These are phyloP conservation scores for Leucocoprinus gongylophorus DNA, from an alignment of 1,284 basidiomycete genomes.

Conservation along the genomic window DNA sequence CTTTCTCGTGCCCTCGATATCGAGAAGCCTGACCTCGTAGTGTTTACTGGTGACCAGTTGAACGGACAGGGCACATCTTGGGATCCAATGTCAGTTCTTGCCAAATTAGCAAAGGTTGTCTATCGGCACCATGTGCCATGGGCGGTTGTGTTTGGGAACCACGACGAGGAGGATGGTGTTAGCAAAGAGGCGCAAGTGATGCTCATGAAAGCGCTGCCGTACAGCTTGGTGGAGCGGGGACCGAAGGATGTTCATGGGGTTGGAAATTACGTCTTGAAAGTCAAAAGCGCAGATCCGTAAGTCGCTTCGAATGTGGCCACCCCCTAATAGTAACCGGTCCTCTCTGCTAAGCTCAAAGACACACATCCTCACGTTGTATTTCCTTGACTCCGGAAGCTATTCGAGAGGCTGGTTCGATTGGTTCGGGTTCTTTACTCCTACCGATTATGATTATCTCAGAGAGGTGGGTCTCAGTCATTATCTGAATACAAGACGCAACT, in stretches of 20 bases:
- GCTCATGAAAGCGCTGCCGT: constrained; percentile 75
- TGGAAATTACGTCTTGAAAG: constrained; percentile 80
- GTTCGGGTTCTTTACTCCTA: constrained; percentile 53
- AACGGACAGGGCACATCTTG: constrained; percentile 86
- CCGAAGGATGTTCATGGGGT: constrained; percentile 80
- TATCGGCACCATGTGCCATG: constrained; percentile 78
- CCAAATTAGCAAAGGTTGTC: constrained; percentile 79
- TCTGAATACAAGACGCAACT: not conserved
- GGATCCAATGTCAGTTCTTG: constrained; percentile 79
- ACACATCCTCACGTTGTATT: constrained; percentile 85
- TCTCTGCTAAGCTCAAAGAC: constrained; percentile 59
- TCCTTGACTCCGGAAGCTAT: constrained; percentile 86
- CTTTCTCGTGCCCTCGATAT: constrained; percentile 65
- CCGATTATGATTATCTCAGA: constrained; percentile 79
- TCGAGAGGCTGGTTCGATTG: constrained; percentile 50
- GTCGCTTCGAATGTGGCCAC: constrained; percentile 21
- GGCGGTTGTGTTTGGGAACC: constrained; percentile 90
- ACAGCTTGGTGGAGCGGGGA: constrained; percentile 74
- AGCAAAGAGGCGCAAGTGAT: constrained; percentile 59
- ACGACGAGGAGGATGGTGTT: constrained; percentile 73
- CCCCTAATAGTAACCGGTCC: not conserved
- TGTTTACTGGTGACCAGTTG: constrained; percentile 82
- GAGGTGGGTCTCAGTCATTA: constrained; percentile 33
- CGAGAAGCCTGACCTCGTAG: constrained; percentile 86
- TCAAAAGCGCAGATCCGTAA: constrained; percentile 69